Conservation (phyloP, 2,329 filamentous ascomycete species). For the Immersiporthe knoxdaviesiana region DNA sequence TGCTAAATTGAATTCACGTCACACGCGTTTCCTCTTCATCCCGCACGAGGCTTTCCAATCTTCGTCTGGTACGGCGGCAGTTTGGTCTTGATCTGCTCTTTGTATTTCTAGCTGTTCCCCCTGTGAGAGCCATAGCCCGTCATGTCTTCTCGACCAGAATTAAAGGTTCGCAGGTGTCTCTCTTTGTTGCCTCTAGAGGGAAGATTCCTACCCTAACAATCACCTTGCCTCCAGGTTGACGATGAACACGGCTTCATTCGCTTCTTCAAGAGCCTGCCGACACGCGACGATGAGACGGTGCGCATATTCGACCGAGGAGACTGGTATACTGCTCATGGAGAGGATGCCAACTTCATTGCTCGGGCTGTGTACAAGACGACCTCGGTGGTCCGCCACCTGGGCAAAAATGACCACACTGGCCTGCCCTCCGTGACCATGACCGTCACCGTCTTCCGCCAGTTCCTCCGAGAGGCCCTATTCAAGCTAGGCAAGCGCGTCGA, state of each 20-base stretch:
- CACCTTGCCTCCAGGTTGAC: constrained; percentile 67
- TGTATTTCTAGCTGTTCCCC: neutral
- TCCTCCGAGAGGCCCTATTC: constrained; percentile 91
- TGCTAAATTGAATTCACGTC: constrained; percentile 12
- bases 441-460: constrained; percentile 91
- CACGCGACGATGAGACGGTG: constrained; percentile 72
- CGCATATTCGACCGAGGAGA: constrained; percentile 93
- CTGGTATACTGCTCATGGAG: constrained; percentile 92
- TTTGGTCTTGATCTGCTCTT: neutral
- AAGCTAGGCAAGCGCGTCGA: constrained; percentile 88
- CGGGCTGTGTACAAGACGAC: constrained; percentile 95
- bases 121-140: constrained; percentile 35
- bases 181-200: constrained; percentile 10
- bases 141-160: constrained; percentile 73
- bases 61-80: constrained; percentile 6
- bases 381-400: constrained; percentile 88
- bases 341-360: constrained; percentile 83
- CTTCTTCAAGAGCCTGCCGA: constrained; percentile 86
- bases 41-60: neutral
- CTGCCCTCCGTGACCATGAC: constrained; percentile 95
- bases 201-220: constrained; percentile 25
- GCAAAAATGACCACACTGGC: constrained; percentile 79
- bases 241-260: constrained; percentile 97
- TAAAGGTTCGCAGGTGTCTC: constrained; percentile 60
- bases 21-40: constrained; percentile 17